A percentile compares a stretch with the other conserved stretches of the same genome.
Conservation (phyloP, 768 basidiomycete genomes). For the Lentinula raphanica region DNA sequence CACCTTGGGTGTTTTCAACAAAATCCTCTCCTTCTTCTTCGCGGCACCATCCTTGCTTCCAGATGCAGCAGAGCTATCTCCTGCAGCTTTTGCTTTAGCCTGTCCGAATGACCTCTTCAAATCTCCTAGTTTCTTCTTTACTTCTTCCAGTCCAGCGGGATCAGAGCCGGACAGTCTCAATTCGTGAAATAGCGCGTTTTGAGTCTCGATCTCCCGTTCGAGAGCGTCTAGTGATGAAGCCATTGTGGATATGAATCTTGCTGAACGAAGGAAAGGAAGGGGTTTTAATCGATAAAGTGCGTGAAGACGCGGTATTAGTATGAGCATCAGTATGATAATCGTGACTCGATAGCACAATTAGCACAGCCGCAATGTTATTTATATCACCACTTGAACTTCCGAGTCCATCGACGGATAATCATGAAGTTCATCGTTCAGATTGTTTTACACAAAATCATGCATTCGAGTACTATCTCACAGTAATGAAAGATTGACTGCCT, state of each 20-base stretch:
- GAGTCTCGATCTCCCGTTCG: conserved; percentile 48
- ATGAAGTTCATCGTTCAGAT: too few relatives aligned
- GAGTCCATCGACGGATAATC: too few relatives aligned
- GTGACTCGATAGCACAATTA: conserved; percentile 2
- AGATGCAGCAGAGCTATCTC: conserved; percentile 31
- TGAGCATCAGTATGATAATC: background rate
- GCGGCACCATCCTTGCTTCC: conserved; percentile 35
- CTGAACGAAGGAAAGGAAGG: conserved; percentile 11
- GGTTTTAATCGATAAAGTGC: conserved; percentile 29
- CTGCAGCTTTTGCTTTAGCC: conserved; percentile 34
- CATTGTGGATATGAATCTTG: conserved; percentile 27
- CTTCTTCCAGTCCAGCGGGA: conserved; percentile 46
- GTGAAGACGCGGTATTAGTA: conserved; percentile 1
- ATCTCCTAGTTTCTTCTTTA: conserved; percentile 65
- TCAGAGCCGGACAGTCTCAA: conserved; percentile 51
- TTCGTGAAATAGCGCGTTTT: conserved; percentile 55
- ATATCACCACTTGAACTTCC: too few relatives aligned
- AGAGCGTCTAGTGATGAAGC: conserved; percentile 37
- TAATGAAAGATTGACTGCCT: too few relatives aligned
- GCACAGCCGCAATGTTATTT: background rate
- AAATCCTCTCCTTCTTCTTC: conserved; percentile 64
- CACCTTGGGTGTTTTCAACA: conserved; percentile 94
- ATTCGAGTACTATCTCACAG: too few relatives aligned
- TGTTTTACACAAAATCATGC: too few relatives aligned
- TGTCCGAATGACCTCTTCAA: conserved; percentile 54